Evolutionary conservation across 2,329 filamentous ascomycete species (phyloP), one percentile per base, ranked within the genome.

Genomic region (Paecilomyces sp.): DNA sequence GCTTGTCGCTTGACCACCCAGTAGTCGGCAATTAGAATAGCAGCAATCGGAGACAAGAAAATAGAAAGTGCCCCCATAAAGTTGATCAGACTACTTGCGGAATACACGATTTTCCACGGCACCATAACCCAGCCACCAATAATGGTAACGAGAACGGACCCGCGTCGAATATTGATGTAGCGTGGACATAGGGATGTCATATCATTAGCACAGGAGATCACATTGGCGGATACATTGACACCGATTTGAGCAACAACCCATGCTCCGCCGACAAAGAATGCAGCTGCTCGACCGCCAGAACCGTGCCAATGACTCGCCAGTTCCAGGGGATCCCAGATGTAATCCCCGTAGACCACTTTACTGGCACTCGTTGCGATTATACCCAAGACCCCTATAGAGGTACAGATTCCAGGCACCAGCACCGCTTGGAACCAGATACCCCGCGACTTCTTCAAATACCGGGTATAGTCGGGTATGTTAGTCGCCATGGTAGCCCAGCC

Each of bases 181-280:
- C 75, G 74, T 0, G 83, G 83, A 41, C 81, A 78, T 8, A 85
- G 67, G 1, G 79, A 79, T 0, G 79, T 80, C 57, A 84, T 66
- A 65, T 84, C 82, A 61, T 83, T 84, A 7, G 81, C 82, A 13
- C 79, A 80, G 1, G 79, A 79, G 60, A 85, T 77, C 0, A 74
- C 77, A 66, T 84, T 84, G 2, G 80, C 80, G 1, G 76, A 76
- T 57, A 84, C 77, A 63, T 84, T 85, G 6, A 79, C 80, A n/a
- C 81, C 79, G 4, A 83, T 75, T 13, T 79, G 76, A 1, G 80
- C 80, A 3, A 84, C 73, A 0, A 66, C 61, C 65, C 70, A 73
- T 28, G 62, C 60, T n/a, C 68, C 31, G 1, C 63, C 63, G 24
- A 64, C 65, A 59, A 73, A 73, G 60, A 73, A 73, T 15, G 67